Evolutionary conservation across 1,139 yeast genomes (phyloP).

Genomic region (Candida tropicalis): DNA sequence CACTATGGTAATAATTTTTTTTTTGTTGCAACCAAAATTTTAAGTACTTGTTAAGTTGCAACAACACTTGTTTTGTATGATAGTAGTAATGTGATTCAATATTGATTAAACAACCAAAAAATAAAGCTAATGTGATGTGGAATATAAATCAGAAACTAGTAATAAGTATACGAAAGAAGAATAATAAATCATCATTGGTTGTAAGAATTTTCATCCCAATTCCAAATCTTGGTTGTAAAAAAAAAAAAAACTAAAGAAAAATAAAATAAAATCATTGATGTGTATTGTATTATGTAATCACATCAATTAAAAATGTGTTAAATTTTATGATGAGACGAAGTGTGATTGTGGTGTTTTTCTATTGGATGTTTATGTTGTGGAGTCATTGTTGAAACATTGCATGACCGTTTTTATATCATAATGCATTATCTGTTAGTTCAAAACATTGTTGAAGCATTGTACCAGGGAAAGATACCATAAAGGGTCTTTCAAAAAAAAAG

Average conservation of each 20-base stretch:
- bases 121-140: slow-evolving; percentile 1
- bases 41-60: no score
- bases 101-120: no score
- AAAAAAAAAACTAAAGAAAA: not conserved
- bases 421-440: no score
- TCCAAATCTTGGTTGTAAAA: not conserved
- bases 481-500: no score
- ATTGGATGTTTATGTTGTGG: no score
- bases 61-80: not conserved
- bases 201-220: not conserved
- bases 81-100: not conserved
- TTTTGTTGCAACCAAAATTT: not conserved
- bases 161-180: not conserved
- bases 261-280: not conserved
- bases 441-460: no score
- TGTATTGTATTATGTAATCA: not conserved
- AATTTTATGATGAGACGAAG: not conserved
- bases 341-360: not conserved
- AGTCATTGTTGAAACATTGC: no score
- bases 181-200: not conserved
- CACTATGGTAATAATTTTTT: no score
- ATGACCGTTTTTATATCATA: no score
- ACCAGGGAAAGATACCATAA: no score
- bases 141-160: no score
- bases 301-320: not conserved